Base-by-base conservation (phyloP, 2,329 filamentous ascomycete species). In the Diaporthe velutina region DNA sequence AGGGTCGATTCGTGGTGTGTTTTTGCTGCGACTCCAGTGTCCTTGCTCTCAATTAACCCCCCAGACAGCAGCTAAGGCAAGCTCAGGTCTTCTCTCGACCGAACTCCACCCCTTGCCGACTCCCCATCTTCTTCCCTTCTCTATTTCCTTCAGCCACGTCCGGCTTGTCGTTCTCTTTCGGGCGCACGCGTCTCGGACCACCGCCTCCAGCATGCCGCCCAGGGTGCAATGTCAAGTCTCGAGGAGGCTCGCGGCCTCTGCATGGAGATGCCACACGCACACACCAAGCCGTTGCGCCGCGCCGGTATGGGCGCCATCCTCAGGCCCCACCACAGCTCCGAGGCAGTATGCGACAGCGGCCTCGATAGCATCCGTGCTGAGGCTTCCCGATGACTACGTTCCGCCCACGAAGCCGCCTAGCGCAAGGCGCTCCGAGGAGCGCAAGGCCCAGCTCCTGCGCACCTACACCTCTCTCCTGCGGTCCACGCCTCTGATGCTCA, bases 391-490 rank as follows among this genome's bases (percentile, higher is more conserved):
- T 74, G 84, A 89, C 78, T 88, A 88, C 77, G 83, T 87, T 2
- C 93, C 89, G 85, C 90, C 92, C 0, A 93, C 92, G 1, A 95
- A 98, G 84, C 96, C 96, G 3, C 95, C 95, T 5, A 98, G 94
- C 72, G 93, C 97, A 82, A 94, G 96, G 82, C 93, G 93, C 28
- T 91, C 96, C 61, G 94, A 98, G 82, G 93, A 93, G 80, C 93
- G 96, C 83, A 98, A 98, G 86, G 93, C 95, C 22, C 97, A 99
- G 85, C 89, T 98, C 75, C 88, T 92, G 74, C 92, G 96, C 74
- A 92, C 94, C 79, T 98, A 98, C 85, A 95, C 96, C 70, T 97
- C 96, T 61, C 88, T 98, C 76, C 91, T 98, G 74, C 94, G 94
- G 75, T 95, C 95, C 30, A 93, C 94, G 15, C 95, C 96, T 54